These are phyloP conservation scores for Verticillium nonalfalfae DNA, from an alignment of 2,329 filamentous ascomycete species.

Conservation along the genomic window DNA sequence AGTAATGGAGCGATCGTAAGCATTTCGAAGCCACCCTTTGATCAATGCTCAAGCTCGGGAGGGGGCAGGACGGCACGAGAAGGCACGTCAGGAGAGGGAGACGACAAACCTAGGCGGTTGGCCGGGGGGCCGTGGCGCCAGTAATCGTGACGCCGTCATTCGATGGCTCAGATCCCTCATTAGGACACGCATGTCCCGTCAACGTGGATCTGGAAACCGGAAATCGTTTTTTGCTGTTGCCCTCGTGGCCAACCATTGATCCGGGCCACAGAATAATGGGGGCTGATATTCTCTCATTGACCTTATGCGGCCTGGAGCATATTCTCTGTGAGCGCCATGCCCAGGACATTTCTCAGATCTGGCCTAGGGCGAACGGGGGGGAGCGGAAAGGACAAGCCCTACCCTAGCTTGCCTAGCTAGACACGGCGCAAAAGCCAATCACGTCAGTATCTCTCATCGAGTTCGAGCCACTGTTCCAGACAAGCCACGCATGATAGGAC, in stretches of 20 bases:
- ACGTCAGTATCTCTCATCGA: background rate
- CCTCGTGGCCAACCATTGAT: no score
- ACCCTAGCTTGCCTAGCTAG: background rate
- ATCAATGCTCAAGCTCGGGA: background rate
- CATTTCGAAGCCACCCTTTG: background rate
- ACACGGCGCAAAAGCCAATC: background rate
- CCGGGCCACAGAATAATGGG: no score
- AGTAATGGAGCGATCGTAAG: conserved; percentile 13
- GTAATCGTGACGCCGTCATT: no score
- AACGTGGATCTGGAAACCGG: no score
- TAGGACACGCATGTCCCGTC: no score
- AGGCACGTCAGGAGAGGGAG: background rate
- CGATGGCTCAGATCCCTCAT: no score
- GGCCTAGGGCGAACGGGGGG: background rate
- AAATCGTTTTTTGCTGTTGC: no score
- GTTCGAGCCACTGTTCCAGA: background rate
- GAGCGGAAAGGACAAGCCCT: background rate
- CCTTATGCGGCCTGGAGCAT: background rate
- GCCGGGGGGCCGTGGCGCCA: no score
- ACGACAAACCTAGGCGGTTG: no score
- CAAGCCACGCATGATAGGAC: background rate
- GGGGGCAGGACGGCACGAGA: background rate
- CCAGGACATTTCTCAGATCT: background rate
- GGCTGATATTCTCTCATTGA: background rate
- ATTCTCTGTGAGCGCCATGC: background rate